Conservation (phyloP, 352 stramenopile species). For the Phytopythium oedochilum region DNA sequence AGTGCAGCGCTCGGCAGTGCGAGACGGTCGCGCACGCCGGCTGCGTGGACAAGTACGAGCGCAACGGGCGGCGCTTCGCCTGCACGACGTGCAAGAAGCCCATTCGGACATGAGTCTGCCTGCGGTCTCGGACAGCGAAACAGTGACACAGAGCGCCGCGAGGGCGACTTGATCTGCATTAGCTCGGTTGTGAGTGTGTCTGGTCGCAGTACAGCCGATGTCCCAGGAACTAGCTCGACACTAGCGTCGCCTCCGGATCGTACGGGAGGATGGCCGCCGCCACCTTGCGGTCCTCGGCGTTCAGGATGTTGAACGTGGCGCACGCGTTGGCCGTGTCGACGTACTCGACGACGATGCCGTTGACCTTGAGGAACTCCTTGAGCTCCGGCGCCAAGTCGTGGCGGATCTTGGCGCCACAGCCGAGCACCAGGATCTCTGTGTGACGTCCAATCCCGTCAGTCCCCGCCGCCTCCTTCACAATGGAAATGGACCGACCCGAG, state of each 20-base stretch:
- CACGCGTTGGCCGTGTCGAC: constrained; percentile 82
- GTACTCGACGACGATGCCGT: constrained; percentile 85
- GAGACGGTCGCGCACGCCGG: constrained; percentile 39
- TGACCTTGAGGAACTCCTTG: constrained; percentile 74
- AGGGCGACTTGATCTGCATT: not conserved
- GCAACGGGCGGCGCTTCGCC: constrained; percentile 54
- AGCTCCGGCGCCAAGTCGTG: constrained; percentile 50
- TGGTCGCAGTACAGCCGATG: too few species aligned
- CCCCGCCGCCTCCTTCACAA: too few species aligned
- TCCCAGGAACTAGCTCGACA: not conserved
- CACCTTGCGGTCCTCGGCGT: constrained; percentile 83
- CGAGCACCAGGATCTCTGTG: constrained; percentile 77
- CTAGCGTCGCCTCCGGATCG: constrained; percentile 31
- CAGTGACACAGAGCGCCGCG: too few species aligned
- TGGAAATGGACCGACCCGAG: too few species aligned
- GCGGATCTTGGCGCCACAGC: constrained; percentile 62
- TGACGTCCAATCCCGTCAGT: not conserved
- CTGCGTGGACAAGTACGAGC: constrained; percentile 65
- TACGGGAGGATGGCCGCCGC: constrained; percentile 73
- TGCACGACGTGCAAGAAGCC: constrained; percentile 43
- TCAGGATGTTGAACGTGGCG: constrained; percentile 91
- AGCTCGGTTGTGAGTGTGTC: not conserved
- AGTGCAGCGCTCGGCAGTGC: constrained; percentile 30
- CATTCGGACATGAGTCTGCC: constrained; percentile 13
- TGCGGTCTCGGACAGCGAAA: not conserved